Conservation (phyloP, 2,329 filamentous ascomycete species). For the Trichophyton mentagrophytes region DNA sequence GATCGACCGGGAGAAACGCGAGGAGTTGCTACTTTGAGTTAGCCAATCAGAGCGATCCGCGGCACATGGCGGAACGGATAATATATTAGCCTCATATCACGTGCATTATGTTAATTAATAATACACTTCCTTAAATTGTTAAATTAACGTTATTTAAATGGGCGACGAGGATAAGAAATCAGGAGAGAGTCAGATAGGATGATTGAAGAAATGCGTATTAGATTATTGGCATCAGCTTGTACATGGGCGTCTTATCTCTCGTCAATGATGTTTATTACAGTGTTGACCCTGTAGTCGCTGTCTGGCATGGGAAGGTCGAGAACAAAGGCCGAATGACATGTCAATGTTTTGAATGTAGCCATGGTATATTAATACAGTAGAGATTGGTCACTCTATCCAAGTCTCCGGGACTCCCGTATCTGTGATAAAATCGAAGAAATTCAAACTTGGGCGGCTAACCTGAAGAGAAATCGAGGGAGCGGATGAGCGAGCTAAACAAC, state of each 20-base stretch:
- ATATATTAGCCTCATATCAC: background rate
- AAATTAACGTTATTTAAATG: background rate
- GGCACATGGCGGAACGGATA: background rate
- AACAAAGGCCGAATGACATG: no score
- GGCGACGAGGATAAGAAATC: background rate
- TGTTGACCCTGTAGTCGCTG: no score
- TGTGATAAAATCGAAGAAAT: background rate
- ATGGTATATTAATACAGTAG: no score
- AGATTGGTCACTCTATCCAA: no score
- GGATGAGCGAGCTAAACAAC: background rate
- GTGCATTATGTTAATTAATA: background rate
- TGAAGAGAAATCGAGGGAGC: background rate
- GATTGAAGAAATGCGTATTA: background rate
- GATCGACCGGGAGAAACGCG: background rate
- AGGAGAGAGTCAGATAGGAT: background rate
- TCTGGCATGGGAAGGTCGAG: no score
- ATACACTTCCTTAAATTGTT: background rate
- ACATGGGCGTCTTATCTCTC: no score
- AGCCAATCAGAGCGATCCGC: background rate
- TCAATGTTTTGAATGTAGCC: no score
- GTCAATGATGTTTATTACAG: no score
- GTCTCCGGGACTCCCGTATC: background rate
- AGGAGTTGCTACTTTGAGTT: background rate
- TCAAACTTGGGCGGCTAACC: background rate
- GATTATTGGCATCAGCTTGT: background rate